Evolutionary conservation across 345 rosid species (phyloP).

Genomic region (Triadica sebifera): DNA sequence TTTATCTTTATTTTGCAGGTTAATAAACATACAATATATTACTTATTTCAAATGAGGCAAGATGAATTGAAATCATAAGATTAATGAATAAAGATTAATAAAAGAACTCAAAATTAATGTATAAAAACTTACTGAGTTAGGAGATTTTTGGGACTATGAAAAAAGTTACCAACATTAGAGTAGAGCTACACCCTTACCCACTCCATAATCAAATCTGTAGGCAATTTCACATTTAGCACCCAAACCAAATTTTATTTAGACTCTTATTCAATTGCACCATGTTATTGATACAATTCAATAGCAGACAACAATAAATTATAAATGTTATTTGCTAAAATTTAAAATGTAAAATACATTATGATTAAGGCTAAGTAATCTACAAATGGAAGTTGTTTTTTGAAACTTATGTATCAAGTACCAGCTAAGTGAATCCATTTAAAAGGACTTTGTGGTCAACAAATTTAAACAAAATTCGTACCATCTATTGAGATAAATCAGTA

Average conservation of each 20-base stretch:
- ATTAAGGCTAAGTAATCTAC: no score
- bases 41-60: no score
- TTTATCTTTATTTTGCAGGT: neutral
- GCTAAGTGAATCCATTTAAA: no score
- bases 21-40: no score
- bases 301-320: no score
- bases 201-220: slow-evolving; percentile 81
- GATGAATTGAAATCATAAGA: no score
- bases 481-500: neutral
- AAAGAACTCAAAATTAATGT: neutral
- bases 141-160: slow-evolving; percentile 28
- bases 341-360: no score
- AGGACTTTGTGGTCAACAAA: no score
- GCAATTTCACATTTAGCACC: slow-evolving; percentile 92
- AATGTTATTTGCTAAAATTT: neutral
- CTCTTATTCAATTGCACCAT: neutral
- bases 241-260: slow-evolving; percentile 47
- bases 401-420: no score
- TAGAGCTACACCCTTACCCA: slow-evolving; percentile 74
- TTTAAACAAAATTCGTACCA: no score
- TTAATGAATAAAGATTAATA: neutral
- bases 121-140: slow-evolving; percentile 42
- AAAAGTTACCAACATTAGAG: slow-evolving; percentile 49
- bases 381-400: no score
- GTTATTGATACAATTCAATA: neutral